phyloP scores from a whole-genome alignment of 495 filamentous ascomycete species.

The Hyaloscypha hepaticicola region DNA sequence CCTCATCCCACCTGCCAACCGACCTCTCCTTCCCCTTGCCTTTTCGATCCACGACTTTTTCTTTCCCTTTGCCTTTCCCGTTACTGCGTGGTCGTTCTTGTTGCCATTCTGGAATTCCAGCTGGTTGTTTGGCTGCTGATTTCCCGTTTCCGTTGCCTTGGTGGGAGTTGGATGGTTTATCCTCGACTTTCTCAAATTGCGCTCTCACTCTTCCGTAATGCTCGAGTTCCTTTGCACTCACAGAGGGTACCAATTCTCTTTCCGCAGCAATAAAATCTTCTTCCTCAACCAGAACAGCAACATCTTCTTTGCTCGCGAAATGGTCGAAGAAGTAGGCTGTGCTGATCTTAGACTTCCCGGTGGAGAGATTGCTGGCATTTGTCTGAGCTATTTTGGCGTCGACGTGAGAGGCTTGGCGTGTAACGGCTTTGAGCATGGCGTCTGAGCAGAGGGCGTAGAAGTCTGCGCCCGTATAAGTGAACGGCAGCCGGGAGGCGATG shows the following conservation, averaged over 20 bases:
- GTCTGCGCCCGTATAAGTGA: constrained; percentile 97
- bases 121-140: constrained; percentile 31
- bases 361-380: constrained; percentile 37
- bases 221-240: constrained; percentile 86
- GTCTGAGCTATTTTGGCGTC: constrained; percentile 76
- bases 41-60: constrained; percentile 41
- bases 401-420: constrained; percentile 78
- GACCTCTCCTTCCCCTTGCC: constrained; percentile 59
- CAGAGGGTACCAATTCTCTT: constrained; percentile 83
- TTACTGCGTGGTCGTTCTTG: constrained; percentile 30
- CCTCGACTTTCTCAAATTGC: constrained; percentile 66
- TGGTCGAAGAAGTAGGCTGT: constrained; percentile 97
- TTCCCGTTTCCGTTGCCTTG: constrained; percentile 51
- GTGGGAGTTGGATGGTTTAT: constrained; percentile 25
- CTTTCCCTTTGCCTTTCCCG: constrained; percentile 43
- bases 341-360: constrained; percentile 48
- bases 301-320: constrained; percentile 76
- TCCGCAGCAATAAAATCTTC: constrained; percentile 82
- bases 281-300: constrained; percentile 81
- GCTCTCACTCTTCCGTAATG: constrained; percentile 86
- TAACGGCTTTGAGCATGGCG: constrained; percentile 98
- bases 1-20: constrained; percentile 29
- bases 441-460: constrained; percentile 96
- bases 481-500: constrained; percentile 77
- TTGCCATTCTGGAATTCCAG: constrained; percentile 2